These are phyloP conservation scores for Tolypocladium pustulatum DNA, from an alignment of 2,329 filamentous ascomycete species.

Conservation along the genomic window DNA sequence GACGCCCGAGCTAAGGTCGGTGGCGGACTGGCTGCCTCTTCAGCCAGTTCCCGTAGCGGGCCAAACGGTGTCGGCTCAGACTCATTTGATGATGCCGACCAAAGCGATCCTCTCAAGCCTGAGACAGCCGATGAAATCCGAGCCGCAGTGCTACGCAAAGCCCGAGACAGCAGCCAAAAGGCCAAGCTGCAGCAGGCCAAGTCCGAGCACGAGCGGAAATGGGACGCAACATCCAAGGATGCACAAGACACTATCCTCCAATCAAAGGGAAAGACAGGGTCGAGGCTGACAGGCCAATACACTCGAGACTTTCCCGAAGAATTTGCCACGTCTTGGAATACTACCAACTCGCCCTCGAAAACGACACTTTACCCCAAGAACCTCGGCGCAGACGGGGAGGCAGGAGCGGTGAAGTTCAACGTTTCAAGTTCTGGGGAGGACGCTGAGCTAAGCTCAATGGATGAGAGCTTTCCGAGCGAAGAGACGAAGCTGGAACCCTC, in stretches of 20 bases:
- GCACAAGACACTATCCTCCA: conserved; percentile 1
- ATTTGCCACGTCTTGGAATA: conserved; percentile 32
- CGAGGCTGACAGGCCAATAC: conserved; percentile 34
- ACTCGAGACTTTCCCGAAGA: conserved; percentile 43
- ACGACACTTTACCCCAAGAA: conserved; percentile 14
- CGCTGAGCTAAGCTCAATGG: conserved; percentile 25
- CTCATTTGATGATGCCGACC: not conserved
- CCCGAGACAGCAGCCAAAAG: conserved; percentile 9
- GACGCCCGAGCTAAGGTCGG: conserved; percentile 17
- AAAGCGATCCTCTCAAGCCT: conserved; percentile 9
- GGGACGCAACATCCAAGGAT: conserved; percentile 4
- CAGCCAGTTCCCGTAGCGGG: conserved; percentile 6
- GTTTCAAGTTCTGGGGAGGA: conserved; percentile 11
- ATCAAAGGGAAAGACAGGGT: not conserved
- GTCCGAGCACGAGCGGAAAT: conserved; percentile 5
- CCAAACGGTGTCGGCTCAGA: not conserved
- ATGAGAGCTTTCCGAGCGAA: conserved; percentile 27
- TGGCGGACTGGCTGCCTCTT: not conserved
- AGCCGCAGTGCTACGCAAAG: conserved; percentile 17
- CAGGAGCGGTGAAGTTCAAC: not conserved
- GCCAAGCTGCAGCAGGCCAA: conserved; percentile 6
- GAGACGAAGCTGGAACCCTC: conserved; percentile 16
- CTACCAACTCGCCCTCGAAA: conserved; percentile 13
- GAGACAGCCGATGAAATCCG: conserved; percentile 21
- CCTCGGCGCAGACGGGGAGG: not conserved